phyloP scores from a whole-genome alignment of 306 rosid species.

The Lathyrus aphaca region DNA sequence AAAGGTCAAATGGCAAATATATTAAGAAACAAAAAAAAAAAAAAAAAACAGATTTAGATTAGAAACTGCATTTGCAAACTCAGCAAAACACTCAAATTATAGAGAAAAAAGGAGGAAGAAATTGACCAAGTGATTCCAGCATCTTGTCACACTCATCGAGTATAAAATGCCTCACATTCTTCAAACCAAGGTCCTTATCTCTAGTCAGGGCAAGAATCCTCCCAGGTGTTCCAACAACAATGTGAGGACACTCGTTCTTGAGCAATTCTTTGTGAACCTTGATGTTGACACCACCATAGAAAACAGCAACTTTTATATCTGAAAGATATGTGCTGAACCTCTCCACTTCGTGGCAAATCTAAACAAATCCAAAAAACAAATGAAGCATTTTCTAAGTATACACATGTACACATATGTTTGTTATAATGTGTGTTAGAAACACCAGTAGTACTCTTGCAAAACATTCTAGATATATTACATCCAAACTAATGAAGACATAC shows the following conservation, averaged over 20 bases:
- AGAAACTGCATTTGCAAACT: background rate
- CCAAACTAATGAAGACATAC: slow-evolving; percentile 38
- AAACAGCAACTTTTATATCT: slow-evolving; percentile 62
- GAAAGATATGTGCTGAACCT: slow-evolving; percentile 74
- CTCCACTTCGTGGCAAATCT: slow-evolving; percentile 79
- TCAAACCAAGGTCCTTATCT: slow-evolving; percentile 72
- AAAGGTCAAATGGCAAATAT: slow-evolving; percentile 20
- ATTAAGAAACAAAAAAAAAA: slow-evolving; percentile 11
- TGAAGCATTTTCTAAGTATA: slow-evolving; percentile 14
- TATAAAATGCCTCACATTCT: slow-evolving; percentile 79
- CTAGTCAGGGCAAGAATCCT: slow-evolving; percentile 68
- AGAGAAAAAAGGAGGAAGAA: slow-evolving; percentile 12
- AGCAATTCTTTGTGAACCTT: slow-evolving; percentile 74
- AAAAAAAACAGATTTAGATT: background rate
- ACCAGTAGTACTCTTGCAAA: background rate
- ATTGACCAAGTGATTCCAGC: slow-evolving; percentile 77
- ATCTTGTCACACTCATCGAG: slow-evolving; percentile 88
- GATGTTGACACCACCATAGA: slow-evolving; percentile 70
- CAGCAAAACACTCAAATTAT: background rate
- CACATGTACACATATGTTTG: background rate
- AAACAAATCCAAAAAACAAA: slow-evolving; percentile 34
- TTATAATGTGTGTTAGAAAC: background rate
- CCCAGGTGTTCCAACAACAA: slow-evolving; percentile 88
- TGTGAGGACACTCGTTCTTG: slow-evolving; percentile 74
- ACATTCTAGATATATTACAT: slow-evolving; percentile 6